Evolutionary conservation across 805 yeast genomes (phyloP), one percentile per base, ranked within the genome.

Genomic region (Cyberlindnera mycetangii): DNA sequence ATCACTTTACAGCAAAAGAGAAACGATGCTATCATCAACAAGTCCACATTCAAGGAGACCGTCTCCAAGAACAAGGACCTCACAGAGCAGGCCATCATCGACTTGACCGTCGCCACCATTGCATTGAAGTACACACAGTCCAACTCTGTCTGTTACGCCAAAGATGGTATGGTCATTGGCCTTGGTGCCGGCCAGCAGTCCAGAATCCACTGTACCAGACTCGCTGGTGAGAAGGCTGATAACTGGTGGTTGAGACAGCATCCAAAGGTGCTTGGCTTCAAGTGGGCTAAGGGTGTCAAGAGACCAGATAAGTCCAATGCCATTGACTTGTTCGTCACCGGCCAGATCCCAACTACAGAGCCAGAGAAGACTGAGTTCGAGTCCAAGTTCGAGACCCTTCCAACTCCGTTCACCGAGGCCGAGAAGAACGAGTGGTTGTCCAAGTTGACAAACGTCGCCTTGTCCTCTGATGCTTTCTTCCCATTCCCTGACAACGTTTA

Each of bases 211-310:
- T 93, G 99, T 75, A 93, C 99, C 39, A 85, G 99, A 74, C 79
- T 93, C 58, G 99, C 99, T 41, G 99, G 99, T 67, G 99, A 93
- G 64, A 93, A 93, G 77, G 97, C 98, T 55, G 97, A 93, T 69
- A 90, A 90, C 79, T 93, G 98, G 98, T 93, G 99, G 99, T 79
- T 93, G 64, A 85, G 99, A 76, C 98, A 93, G 70, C 99, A 93
- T 71, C 98, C 98, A 56, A 81, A 75, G 65, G 98, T 93, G 8
- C 72, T 93, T 48, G 93, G 72, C 19, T 85, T 93, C 80, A 79
- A 92, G 72, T 93, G 98, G 98, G 95, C 96, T 52, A 89, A 89
- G 74, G 98, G 98, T 63, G 85, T 85, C 56, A 93, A 93, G 80
- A 88, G 97, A 74, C 97, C 98, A 52, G 99, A 93, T 67, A 93